Percentiles rank a stretch among this genome's conserved stretches.
Evolutionary conservation across 352 stramenopile species (phyloP).

Genomic region (Globisporangium barbulae): DNA sequence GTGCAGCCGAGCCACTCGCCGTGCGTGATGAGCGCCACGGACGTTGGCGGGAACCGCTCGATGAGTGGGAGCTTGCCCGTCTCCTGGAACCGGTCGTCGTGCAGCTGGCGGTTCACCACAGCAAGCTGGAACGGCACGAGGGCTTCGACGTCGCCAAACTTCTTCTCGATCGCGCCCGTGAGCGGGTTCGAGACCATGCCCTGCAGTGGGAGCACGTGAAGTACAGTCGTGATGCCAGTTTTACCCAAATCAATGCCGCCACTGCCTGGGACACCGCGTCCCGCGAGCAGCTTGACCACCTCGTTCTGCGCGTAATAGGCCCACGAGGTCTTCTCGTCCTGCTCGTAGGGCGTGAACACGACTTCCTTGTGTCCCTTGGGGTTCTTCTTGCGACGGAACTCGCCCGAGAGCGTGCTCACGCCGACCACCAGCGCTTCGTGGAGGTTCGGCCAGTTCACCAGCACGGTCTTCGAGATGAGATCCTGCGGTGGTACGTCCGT

Average conservation of each 20-base stretch:
- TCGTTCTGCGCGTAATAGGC: conserved; percentile 64
- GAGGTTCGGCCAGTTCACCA: conserved; percentile 98
- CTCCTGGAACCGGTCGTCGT: conserved; percentile 94
- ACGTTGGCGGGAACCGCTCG: conserved; percentile 89
- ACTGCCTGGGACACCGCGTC: conserved; percentile 77
- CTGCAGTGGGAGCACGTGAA: conserved; percentile 87
- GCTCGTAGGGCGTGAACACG: conserved; percentile 41
- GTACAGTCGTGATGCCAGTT: conserved; percentile 51
- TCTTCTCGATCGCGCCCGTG: conserved; percentile 93
- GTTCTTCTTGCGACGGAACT: conserved; percentile 44
- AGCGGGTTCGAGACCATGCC: conserved; percentile 93
- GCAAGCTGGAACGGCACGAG: conserved; percentile 96
- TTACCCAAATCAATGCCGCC: conserved; percentile 93
- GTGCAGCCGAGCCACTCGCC: conserved; percentile 91
- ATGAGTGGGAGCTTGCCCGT: conserved; percentile 70
- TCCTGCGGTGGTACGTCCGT: conserved; percentile 27
- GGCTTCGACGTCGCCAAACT: conserved; percentile 94
- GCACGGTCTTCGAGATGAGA: conserved; percentile 70
- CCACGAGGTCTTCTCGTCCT: conserved; percentile 64
- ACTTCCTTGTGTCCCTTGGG: conserved; percentile 20
- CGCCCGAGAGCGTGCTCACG: conserved; percentile 59
- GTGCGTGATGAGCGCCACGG: conserved; percentile 85
- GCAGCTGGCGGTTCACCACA: conserved; percentile 87
- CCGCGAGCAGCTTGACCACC: conserved; percentile 66
- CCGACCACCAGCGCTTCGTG: conserved; percentile 92